Base-by-base conservation (phyloP, 2,329 filamentous ascomycete genomes). In the Laburnicola sp. region DNA sequence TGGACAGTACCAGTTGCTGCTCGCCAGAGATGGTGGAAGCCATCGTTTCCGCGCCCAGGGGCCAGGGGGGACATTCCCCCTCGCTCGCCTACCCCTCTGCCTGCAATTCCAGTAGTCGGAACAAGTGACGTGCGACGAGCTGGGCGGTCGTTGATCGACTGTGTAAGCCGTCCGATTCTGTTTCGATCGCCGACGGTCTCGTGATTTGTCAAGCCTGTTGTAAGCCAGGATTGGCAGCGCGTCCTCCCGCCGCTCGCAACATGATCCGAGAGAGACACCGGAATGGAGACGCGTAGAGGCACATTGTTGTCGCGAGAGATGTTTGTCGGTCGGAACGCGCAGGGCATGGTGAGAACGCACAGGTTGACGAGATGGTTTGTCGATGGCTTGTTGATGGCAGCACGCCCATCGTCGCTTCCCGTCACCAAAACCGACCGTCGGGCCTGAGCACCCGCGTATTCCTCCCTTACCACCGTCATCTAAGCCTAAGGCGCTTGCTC, bases 161-260 rank as follows among this genome's bases (percentile, higher is more conserved):
- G 27, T 40, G 22, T 27, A 44, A 26, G 42, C 22, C 25, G 31
- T 26, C 40, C 46, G 37, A 54, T 25, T 22, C 3, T 53, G 53
- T 54, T 57, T 54, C 57, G 36, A 53, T 53, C 45, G 50, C 51
- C 54, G 49, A 43, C 32, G 28, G 48, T 57, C 44, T 54, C 50
- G 50, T 45, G 35, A 59, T 57, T 57, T 54, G 54, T 53, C 51
- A 55, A 38, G 40, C 30, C 43, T 38, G 25, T 44, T 30, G 51
- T 11, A 16, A 41, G 23, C 34, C 31, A 35, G 49, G 51, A 58
- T 58, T 55, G 55, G 48, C 45, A 42, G 34, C 38, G 10, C 28
- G 28, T 34, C 44, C 27, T 10, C 10, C 9, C 6, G 45, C 41
- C 41, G 28, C 10, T 10, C 16, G 16, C 16, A 16, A 16, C 16